Base-by-base conservation (phyloP, 1,284 basidiomycete species). In the Abortiporus biennis region DNA sequence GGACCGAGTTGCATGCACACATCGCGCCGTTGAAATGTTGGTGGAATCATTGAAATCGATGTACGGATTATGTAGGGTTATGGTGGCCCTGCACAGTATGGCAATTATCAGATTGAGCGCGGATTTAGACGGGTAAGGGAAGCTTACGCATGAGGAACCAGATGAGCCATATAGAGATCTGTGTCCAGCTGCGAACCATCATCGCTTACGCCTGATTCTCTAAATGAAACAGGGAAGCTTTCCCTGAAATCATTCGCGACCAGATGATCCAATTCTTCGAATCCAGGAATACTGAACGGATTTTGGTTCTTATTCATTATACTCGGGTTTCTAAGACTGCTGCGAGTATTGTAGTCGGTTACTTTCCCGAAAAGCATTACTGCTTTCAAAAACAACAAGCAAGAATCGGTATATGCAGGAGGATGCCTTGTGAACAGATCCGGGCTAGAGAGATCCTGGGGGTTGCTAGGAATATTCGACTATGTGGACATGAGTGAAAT, bases 281-380 rank as follows among this genome's bases (percentile, higher is more conserved):
- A 90, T 6, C 78, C 80, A 0, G 72, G 68, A 6, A 80, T 54
- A 33, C 65, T 65, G 55, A 80, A 84, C 1, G 85, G 85, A 51
- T 85, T 79, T 53, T 84, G 78, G 42, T 69, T 74, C 52, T 78
- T 81, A 61, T 70, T 78, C 11, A 76, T 76, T 1, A 74, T 70
- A 13, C 72, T 72, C 19, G 71, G 67, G 8, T 74, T 71, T 22
- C 78, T 76, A 24, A 87, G 63, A 54, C 78, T 82, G 33, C 77
- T 74, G 20, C 85, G 76, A 19, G 87, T 84, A 52, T 83, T 86
- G 59, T 79, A 86, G 58, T 90, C 87, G 1, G 86, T 90, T 15
- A 90, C 85, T 35, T 71, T 74, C 29, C 86, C 87, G 55, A 90
- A 90, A 16, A 90, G 61, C 83, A 90, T 87, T 36, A 85, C 69